These are phyloP conservation scores for Eucalyptus victrix DNA, from an alignment of 345 rosid species.

Conservation along the genomic window DNA sequence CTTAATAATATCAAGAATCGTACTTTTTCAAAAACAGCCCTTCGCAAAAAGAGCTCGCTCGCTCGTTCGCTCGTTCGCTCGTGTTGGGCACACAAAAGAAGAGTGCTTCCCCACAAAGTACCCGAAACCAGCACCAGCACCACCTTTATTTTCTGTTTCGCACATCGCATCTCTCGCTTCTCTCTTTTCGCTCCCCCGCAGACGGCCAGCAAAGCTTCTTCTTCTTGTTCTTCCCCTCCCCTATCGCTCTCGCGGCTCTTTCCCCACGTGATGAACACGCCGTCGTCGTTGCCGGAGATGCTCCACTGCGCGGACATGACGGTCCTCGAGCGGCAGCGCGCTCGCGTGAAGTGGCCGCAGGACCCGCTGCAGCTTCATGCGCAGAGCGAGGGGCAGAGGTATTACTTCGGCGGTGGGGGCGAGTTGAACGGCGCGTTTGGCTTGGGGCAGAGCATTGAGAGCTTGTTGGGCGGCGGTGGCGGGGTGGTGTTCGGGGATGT, in stretches of 20 bases:
- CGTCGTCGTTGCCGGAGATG: not conserved
- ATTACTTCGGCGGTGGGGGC: conserved; percentile 12
- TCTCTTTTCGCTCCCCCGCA: not conserved
- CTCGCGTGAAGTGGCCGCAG: conserved; percentile 24
- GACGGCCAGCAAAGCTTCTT: no score
- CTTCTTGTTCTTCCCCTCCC: not conserved
- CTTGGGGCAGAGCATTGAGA: conserved; percentile 1
- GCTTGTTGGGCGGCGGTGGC: conserved; percentile 10
- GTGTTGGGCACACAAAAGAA: not conserved
- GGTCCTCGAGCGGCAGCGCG: conserved; percentile 54
- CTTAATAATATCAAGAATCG: not conserved
- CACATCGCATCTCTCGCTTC: not conserved
- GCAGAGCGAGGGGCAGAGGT: not conserved
- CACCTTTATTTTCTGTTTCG: not conserved
- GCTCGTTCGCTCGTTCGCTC: not conserved
- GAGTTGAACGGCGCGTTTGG: conserved; percentile 2
- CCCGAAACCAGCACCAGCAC: not conserved
- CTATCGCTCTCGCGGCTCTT: not conserved
- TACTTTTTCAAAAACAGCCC: not conserved
- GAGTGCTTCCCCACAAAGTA: not conserved
- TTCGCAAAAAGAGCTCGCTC: not conserved
- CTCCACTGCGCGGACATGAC: conserved; percentile 14
- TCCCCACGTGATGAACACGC: conserved; percentile 11
- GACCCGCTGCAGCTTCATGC: not conserved
- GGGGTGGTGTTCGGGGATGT: not conserved